Conservation (phyloP, 202 grass and related monocot species). For the Carex sylvatica region DNA sequence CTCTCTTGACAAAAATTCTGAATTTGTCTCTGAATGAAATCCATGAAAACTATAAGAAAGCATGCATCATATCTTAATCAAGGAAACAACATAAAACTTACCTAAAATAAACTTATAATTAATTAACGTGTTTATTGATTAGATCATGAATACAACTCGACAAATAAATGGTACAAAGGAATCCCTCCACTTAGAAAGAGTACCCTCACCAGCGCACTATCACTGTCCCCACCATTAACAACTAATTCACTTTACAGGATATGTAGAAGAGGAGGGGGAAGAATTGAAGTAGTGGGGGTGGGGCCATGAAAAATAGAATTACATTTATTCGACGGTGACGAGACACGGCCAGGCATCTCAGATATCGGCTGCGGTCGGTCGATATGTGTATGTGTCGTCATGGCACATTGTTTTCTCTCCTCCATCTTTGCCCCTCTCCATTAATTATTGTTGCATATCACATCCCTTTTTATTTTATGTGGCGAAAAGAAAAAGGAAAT, state of each 20-base stretch:
- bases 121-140: background rate
- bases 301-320: background rate
- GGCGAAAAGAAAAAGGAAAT: background rate
- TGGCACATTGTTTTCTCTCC: background rate
- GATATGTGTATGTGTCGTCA: background rate
- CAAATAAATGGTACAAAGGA: background rate
- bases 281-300: background rate
- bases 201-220: background rate
- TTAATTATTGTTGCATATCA: slow-evolving; percentile 1
- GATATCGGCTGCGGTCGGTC: background rate
- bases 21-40: background rate
- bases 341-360: background rate
- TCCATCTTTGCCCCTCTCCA: background rate
- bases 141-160: slow-evolving; percentile 6
- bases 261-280: background rate
- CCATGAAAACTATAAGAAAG: background rate
- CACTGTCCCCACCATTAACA: slow-evolving; percentile 15
- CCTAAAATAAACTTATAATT: background rate
- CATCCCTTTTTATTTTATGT: too few species aligned
- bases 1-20: too few species aligned
- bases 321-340: slow-evolving; percentile 15
- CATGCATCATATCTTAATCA: background rate
- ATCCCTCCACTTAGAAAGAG: background rate
- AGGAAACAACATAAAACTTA: background rate
- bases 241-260: background rate